These are phyloP conservation scores for Phytophthora ramorum DNA, from an alignment of 352 stramenopile species.

Conservation along the genomic window DNA sequence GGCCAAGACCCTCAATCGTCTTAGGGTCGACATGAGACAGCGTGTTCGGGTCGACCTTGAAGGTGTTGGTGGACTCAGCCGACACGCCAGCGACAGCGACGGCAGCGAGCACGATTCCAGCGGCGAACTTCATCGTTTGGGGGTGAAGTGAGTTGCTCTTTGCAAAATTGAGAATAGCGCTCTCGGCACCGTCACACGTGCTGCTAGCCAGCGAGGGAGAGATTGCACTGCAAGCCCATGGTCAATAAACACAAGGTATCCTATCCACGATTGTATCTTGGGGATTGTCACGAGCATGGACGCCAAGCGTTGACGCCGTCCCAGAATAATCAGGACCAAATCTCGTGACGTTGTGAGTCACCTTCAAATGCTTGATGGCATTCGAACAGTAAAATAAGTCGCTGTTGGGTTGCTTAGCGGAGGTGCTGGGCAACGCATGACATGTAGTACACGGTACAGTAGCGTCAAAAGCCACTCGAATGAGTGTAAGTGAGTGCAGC, in stretches of 20 bases:
- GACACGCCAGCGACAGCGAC: constrained; percentile 11
- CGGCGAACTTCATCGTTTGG: constrained; percentile 21
- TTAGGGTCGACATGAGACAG: constrained; percentile 10
- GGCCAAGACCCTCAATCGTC: constrained; percentile 15
- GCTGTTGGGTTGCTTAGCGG: neutral
- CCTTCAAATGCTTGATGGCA: neutral
- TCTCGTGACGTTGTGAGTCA: neutral
- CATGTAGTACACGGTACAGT: neutral
- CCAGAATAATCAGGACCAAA: neutral
- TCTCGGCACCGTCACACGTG: neutral
- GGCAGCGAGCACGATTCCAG: constrained; percentile 23
- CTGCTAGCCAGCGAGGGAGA: neutral
- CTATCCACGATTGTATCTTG: constrained; percentile 5
- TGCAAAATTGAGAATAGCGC: constrained; percentile 20
- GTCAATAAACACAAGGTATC: neutral
- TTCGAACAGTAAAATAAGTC: neutral
- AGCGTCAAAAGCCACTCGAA: too few relatives aligned
- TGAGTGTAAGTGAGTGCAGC: too few relatives aligned
- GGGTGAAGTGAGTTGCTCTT: neutral
- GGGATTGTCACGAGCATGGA: constrained; percentile 1
- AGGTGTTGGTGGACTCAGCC: constrained; percentile 14
- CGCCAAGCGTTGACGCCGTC: neutral
- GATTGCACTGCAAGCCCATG: neutral
- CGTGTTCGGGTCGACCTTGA: constrained; percentile 11
- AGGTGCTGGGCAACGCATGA: neutral